Evolutionary conservation across 129 eudicot species (phyloP), one percentile per base, ranked within the genome.

Genomic region (Artemisia argyi): DNA sequence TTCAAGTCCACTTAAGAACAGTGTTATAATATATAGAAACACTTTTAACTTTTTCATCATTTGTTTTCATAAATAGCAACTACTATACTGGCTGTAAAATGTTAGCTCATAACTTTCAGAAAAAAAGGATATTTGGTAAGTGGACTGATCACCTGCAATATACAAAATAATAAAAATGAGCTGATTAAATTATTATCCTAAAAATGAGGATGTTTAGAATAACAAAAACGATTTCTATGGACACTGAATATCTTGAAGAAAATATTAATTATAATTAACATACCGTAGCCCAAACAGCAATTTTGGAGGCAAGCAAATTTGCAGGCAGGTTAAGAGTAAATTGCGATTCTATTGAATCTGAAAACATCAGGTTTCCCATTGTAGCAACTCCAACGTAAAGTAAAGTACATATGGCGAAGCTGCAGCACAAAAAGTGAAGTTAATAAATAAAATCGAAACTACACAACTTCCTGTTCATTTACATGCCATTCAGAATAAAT

Each of bases 221-320:
- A 51, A 19, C 13, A 49, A 49, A 18, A 4, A 26, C 28, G 1
- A 26, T 61, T 3, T 54, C 3, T 1, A 61, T 3, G 10, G 17
- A 11, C 17, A 13, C 1, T 4, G 8, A 22, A 18, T 12, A 60
- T 11, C 26, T 8, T 1, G 63, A 14, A 8, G 63, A 9, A 18
- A 20, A 22, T 14, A 19, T 58, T 13, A 7, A 9, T 58, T 12
- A 22, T 49, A 61, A 47, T 73, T 62, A 28, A 63, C 85, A 1
- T 87, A 92, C 97, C 85, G 95, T 92, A 50, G 97, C 91, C 97
- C 97, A 92, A 47, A 92, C 82, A 66, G 97, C 97, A 67, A 92
- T 80, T 61, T 92, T 89, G 11, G 97, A 86, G 54, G 91, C 94
- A 65, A 85, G 80, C 75, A 92, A 77, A 46, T 86, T 76, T 16